Evolutionary conservation across 371 early-diverging fungal genomes (phyloP).

Genomic region (Lichtheimia ornata): DNA sequence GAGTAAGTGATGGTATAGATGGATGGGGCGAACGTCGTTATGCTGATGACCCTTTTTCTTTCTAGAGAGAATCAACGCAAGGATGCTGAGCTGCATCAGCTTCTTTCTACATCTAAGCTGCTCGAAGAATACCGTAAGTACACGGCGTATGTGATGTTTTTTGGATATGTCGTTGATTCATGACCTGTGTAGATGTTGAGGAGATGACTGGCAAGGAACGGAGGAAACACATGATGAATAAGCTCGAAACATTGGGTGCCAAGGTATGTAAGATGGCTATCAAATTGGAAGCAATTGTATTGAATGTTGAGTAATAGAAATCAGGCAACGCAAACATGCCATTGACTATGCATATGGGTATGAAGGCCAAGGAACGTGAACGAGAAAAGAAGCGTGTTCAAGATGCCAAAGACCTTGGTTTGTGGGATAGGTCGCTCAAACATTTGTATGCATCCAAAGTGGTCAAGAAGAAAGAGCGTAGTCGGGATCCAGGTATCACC

Average conservation of each 20-base stretch:
- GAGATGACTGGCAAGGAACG: conserved; percentile 47
- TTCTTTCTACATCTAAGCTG: conserved; percentile 40
- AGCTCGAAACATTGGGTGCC: conserved; percentile 41
- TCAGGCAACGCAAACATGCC: conserved; percentile 20
- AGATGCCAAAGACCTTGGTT: conserved; percentile 46
- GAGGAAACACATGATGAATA: conserved; percentile 41
- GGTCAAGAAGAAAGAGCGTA: conserved; percentile 31
- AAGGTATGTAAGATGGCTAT: conserved; percentile 24
- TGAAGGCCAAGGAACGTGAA: conserved; percentile 33
- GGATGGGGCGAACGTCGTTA: too few relatives aligned
- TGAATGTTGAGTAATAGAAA: conserved; percentile 5
- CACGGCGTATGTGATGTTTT: not conserved
- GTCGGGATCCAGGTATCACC: conserved; percentile 47
- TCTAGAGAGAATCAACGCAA: conserved; percentile 38
- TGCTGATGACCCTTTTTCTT: not conserved
- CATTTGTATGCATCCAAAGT: conserved; percentile 40
- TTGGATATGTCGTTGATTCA: too few relatives aligned
- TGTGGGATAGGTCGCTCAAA: conserved; percentile 45
- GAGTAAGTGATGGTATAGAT: conserved; percentile 18
- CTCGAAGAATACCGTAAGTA: conserved; percentile 44
- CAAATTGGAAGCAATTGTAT: not conserved
- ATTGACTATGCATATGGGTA: conserved; percentile 28
- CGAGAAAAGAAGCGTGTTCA: conserved; percentile 37
- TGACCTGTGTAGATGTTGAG: conserved; percentile 30
- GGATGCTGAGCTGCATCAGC: conserved; percentile 41